Evolutionary conservation across 345 rosid genomes (phyloP).

Genomic region (Brassica cretica): DNA sequence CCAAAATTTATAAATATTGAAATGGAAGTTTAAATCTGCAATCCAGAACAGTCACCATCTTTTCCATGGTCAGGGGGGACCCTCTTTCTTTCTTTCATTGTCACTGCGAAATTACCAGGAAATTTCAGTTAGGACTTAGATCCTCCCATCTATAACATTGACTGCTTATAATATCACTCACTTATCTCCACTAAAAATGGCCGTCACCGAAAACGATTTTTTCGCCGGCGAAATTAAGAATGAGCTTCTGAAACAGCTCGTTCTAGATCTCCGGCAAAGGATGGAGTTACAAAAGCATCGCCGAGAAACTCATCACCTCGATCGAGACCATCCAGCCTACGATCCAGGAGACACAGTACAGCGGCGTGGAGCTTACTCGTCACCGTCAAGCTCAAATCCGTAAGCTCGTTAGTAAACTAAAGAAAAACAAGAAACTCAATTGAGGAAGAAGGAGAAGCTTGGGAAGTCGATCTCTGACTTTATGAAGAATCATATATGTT

Average conservation of each 20-base stretch:
- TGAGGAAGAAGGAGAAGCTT: constrained; percentile 61
- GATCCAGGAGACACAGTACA: constrained; percentile 61
- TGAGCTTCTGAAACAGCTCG: constrained; percentile 54
- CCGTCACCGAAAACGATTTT: constrained; percentile 46
- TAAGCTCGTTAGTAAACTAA: constrained; percentile 44
- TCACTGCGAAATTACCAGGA: too few species aligned
- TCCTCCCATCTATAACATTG: not conserved
- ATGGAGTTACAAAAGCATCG: constrained; percentile 48
- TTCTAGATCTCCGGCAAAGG: constrained; percentile 44
- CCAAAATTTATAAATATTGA: too few species aligned
- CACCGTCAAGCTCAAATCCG: constrained; percentile 71
- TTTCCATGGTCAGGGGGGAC: too few species aligned
- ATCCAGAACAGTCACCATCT: too few species aligned
- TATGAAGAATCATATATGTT: constrained; percentile 46
- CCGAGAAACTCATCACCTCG: constrained; percentile 37
- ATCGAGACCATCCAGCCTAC: constrained; percentile 48
- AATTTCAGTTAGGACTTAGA: not conserved
- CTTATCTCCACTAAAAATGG: constrained; percentile 41
- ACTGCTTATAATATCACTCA: not conserved
- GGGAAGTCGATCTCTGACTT: constrained; percentile 52
- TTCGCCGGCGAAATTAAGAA: constrained; percentile 66
- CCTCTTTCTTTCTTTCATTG: too few species aligned
- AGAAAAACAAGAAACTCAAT: constrained; percentile 53
- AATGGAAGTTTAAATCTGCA: too few species aligned
- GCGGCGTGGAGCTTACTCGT: constrained; percentile 76